Evolutionary conservation across 441 rosid species (phyloP).

Genomic region (Isatis lusitanica): DNA sequence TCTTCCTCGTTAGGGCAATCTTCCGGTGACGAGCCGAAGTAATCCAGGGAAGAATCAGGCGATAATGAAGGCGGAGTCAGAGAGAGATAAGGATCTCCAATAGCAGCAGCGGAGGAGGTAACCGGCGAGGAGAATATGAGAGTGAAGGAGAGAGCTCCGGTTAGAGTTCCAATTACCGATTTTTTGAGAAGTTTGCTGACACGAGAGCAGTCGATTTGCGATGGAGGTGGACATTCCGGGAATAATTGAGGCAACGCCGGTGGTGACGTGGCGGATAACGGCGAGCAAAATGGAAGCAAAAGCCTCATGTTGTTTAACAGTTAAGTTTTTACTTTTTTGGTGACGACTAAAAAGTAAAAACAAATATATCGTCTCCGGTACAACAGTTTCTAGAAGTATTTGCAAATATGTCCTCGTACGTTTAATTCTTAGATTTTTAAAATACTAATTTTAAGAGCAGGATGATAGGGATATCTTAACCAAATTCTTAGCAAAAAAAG

Average conservation of each 20-base stretch:
- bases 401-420: not conserved
- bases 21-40: conserved; percentile 33
- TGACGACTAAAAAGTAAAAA: not conserved
- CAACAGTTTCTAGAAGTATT: not conserved
- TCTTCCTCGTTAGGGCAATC: conserved; percentile 54
- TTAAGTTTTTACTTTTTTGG: conserved; percentile 10
- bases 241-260: conserved; percentile 17
- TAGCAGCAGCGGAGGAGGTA: conserved; percentile 44
- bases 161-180: conserved; percentile 40
- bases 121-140: conserved; percentile 64
- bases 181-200: conserved; percentile 37
- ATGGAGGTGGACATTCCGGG: conserved; percentile 15
- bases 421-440: not conserved
- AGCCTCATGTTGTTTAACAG: conserved; percentile 51
- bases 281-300: conserved; percentile 44
- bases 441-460: not conserved
- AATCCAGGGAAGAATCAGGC: conserved; percentile 17
- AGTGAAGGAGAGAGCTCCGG: conserved; percentile 68
- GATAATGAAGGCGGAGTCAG: conserved; percentile 35
- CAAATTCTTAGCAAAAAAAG: too few species aligned
- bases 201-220: not conserved
- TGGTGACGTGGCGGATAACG: conserved; percentile 36
- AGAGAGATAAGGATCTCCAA: conserved; percentile 36
- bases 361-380: not conserved
- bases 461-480: too few species aligned